Base-by-base conservation (phyloP, 768 basidiomycete genomes). In the Naganishia vaughanmartiniae region DNA sequence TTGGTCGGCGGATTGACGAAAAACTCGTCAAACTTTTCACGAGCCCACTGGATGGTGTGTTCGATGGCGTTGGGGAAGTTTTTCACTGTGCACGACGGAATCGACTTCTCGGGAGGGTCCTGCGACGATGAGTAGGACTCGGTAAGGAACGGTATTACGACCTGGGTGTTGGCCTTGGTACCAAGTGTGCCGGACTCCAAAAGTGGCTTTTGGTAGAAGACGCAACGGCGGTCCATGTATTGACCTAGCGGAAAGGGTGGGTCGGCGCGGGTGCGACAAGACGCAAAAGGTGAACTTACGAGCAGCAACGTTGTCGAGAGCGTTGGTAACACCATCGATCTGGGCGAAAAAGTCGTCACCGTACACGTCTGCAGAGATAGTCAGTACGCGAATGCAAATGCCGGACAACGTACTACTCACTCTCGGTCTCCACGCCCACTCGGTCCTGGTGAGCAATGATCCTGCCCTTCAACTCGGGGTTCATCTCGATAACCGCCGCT, bases 211-310 rank as follows among this genome's bases (percentile, higher is more conserved):
- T 89, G 86, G 83, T 91, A 97, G 84, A 97, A 91, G 46, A 99
- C 90, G 77, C 96, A 98, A 67, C 96, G 90, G 77, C 93, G 90
- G 79, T 99, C 96, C 95, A 99, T 97, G 83, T 99, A 98, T 67
- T 91, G 85, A 76, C 93, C 92, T 93, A 71, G 42, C 5, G 14
- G 42, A 15, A n/a, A 14, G 30, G 19, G 26, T 10, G 21, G 17
- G 54, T 31, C 21, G 66, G 10, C 39, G 36, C 33, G 70, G 2
- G 5, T 5, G 21, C 21, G 21, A 15, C 54, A 31, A 24, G 24
- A 21, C 11, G 33, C 5, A 26, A 9, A 30, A 36, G 11, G 2
- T n/a, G 6, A 46, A 84, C 90, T 78, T 81, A 93, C 94, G 92
- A 73, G 96, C 93, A 84, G 90, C 87, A 57, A 98, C 89, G 73